Base-by-base conservation (phyloP, 2,329 filamentous ascomycete genomes). In the Diplodia corticola region DNA sequence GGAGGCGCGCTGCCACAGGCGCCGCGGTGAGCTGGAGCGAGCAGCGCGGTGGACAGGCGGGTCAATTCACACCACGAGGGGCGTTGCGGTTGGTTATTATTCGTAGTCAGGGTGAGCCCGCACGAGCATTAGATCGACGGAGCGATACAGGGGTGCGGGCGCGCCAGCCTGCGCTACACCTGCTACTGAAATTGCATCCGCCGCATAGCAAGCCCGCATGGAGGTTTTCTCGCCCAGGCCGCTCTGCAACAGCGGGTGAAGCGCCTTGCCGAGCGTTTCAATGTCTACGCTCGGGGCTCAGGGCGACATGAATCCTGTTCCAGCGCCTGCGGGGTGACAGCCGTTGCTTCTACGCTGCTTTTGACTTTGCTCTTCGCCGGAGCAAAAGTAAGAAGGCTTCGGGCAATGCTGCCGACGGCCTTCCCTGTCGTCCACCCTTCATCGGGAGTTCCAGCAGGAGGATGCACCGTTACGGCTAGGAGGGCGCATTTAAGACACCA, bases 91-190 rank as follows among this genome's bases (percentile, higher is more conserved):
- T 46, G 37, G 22, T n/a, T 61, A 51, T 51, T 51, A 51, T 63
- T 63, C 60, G 60, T 46, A 61, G 46, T 63, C 60, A 40, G 48
- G 60, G 48, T 53, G 60, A 50, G 44, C 30, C 26, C 48, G 59
- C 55, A 44, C 37, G 55, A 60, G 59, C 59, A 22, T 48, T 30
- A 48, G 22, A 48, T 60, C 55, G 55, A 60, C 55, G 37, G 37
- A 28, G 40, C 40, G 40, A 44, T 44, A 48, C 33, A 40, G 55
- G 55, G 37, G 35, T 30, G 37, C 37, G 30, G 9, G 55, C 55
- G 37, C 55, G 35, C 50, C 50, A 53, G 50, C 50, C 9, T 53
- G 26, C 50, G 50, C 53, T 37, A 37, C 30, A 40, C 22, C 20
- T 15, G 6, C 54, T 37, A 22, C 44, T 44, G 30, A 61, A 61